These are phyloP conservation scores for Beauveria pseudobassiana DNA, from an alignment of 2,329 filamentous ascomycete genomes.

Conservation along the genomic window DNA sequence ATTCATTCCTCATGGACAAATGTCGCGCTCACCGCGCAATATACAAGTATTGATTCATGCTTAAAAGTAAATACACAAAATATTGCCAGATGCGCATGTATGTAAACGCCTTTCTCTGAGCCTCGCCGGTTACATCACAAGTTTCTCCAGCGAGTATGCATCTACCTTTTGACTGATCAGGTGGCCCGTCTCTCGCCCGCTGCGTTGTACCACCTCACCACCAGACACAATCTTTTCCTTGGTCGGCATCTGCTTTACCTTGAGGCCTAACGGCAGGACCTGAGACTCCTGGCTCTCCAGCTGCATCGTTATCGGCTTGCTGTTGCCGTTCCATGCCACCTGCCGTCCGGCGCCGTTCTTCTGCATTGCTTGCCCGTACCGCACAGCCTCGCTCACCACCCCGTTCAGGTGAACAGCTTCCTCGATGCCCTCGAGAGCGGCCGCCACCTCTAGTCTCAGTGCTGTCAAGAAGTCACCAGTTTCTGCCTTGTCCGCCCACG, in stretches of 20 bases:
- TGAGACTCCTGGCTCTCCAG: slow-evolving; percentile 37
- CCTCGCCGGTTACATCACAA: slow-evolving; percentile 47
- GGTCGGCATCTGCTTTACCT: slow-evolving; percentile 44
- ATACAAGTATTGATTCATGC: neutral
- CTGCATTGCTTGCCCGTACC: slow-evolving; percentile 42
- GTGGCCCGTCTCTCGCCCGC: slow-evolving; percentile 65
- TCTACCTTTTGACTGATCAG: slow-evolving; percentile 73
- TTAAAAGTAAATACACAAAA: neutral
- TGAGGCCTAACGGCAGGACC: slow-evolving; percentile 67
- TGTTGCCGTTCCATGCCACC: slow-evolving; percentile 24
- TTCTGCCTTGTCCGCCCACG: slow-evolving; percentile 43
- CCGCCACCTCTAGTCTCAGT: slow-evolving; percentile 61
- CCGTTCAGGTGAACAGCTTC: slow-evolving; percentile 59
- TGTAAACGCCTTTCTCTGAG: neutral
- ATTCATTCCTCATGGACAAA: too few relatives aligned
- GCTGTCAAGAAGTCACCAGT: slow-evolving; percentile 57
- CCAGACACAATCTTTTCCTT: slow-evolving; percentile 55
- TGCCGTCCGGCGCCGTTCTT: slow-evolving; percentile 22
- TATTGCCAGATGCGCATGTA: neutral
- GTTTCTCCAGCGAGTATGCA: slow-evolving; percentile 75
- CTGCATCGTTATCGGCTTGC: slow-evolving; percentile 36
- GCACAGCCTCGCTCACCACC: slow-evolving; percentile 57
- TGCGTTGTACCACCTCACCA: slow-evolving; percentile 64
- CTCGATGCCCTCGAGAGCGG: slow-evolving; percentile 64
- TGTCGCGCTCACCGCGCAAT: neutral